Conservation (phyloP, 176 grass and related monocot species). For the Musa beccarii region DNA sequence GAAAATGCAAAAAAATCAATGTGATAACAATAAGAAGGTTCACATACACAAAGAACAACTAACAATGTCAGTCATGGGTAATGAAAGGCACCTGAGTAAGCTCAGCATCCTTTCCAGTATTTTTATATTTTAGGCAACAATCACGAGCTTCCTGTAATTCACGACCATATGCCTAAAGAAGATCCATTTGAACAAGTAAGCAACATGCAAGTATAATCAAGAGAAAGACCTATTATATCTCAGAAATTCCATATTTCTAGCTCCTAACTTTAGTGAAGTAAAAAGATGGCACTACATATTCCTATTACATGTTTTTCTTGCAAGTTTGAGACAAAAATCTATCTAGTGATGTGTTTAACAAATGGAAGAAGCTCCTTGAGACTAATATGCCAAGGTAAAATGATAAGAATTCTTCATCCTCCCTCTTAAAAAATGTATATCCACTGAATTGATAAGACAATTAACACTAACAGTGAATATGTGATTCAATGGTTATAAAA, state of each 20-base stretch:
- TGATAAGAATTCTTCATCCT: neutral
- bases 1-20: constrained; percentile 19
- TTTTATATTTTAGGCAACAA: constrained; percentile 73
- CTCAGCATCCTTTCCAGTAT: constrained; percentile 82
- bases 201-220: neutral
- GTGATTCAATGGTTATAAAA: neutral
- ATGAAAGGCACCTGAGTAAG: constrained; percentile 66
- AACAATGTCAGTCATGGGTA: neutral
- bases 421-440: neutral
- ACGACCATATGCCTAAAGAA: constrained; percentile 67
- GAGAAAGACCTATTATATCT: neutral
- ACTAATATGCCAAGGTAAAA: neutral
- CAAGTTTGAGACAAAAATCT: neutral
- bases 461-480: neutral
- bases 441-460: neutral
- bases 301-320: neutral
- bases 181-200: neutral
- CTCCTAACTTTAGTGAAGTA: neutral
- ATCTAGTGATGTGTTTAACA: no score
- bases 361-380: neutral
- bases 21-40: neutral
- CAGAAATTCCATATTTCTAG: neutral
- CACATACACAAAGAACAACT: constrained; percentile 2
- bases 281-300: neutral
- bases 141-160: constrained; percentile 94